phyloP scores from a whole-genome alignment of 352 stramenopile species.

The Phytophthora colocasiae region DNA sequence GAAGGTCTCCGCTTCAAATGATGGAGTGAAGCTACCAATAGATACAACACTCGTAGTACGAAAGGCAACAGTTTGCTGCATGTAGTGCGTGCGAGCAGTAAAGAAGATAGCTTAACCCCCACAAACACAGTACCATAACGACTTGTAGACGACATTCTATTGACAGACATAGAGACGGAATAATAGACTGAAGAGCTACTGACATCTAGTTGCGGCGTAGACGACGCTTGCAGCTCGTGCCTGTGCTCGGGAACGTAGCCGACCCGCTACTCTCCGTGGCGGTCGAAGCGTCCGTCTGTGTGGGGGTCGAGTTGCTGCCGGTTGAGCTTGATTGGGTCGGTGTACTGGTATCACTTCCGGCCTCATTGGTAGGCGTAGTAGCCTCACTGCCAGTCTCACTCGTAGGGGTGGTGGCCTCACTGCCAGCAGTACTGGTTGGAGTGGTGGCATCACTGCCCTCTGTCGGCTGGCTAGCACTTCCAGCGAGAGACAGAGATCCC shows the following conservation, averaged over 20 bases:
- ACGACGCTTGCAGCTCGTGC: slow-evolving; percentile 36
- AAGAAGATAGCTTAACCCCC: background rate
- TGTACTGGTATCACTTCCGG: slow-evolving; percentile 18
- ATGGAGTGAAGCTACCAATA: background rate
- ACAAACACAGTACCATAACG: too few relatives aligned
- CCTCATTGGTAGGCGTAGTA: slow-evolving; percentile 8
- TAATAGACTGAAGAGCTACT: slow-evolving; percentile 2
- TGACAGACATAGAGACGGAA: slow-evolving; percentile 12
- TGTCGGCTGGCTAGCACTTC: slow-evolving; percentile 13
- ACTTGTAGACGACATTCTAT: background rate
- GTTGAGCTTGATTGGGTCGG: slow-evolving; percentile 10
- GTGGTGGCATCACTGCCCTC: slow-evolving; percentile 14
- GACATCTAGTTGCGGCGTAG: slow-evolving; percentile 31
- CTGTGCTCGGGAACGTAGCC: slow-evolving; percentile 29
- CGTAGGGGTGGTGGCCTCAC: slow-evolving; percentile 11
- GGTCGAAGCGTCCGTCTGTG: slow-evolving; percentile 17
- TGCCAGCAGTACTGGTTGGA: slow-evolving; percentile 15
- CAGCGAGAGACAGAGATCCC: slow-evolving; percentile 23
- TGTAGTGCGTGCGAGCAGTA: too few relatives aligned
- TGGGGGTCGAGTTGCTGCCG: slow-evolving; percentile 18
- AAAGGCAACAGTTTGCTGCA: too few relatives aligned
- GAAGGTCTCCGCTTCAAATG: background rate
- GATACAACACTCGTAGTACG: too few relatives aligned
- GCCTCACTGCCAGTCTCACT: slow-evolving; percentile 12
- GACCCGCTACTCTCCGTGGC: slow-evolving; percentile 18